phyloP scores from a whole-genome alignment of 192 early-diverging fungal species.

The Linderina pennispora region DNA sequence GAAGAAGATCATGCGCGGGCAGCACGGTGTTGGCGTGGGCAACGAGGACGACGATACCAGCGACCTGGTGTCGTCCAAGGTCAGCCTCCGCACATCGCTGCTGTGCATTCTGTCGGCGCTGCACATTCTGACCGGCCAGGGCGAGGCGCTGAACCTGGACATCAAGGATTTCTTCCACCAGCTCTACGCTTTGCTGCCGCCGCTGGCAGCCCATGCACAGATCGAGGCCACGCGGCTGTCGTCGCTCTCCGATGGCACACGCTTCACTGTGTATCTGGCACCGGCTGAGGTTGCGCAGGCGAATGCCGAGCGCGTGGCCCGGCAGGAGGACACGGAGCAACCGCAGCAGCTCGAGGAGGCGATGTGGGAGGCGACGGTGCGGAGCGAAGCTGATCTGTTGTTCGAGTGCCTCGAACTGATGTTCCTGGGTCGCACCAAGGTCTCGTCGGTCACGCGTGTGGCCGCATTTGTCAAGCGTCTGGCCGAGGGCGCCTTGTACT shows the following conservation, averaged over 20 bases:
- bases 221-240: constrained; percentile 54
- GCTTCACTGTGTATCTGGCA: constrained; percentile 33
- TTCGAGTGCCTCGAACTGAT: constrained; percentile 80
- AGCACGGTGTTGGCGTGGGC: constrained; percentile 48
- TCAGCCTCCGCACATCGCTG: constrained; percentile 63
- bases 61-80: constrained; percentile 22
- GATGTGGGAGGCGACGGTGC: constrained; percentile 47
- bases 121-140: constrained; percentile 83
- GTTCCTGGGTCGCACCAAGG: constrained; percentile 70
- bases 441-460: constrained; percentile 70
- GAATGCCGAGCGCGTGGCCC: constrained; percentile 11
- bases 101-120: constrained; percentile 89
- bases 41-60: constrained; percentile 40
- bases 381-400: constrained; percentile 73
- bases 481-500: constrained; percentile 60
- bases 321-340: not conserved
- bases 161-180: constrained; percentile 85
- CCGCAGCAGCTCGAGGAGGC: constrained; percentile 22
- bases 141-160: constrained; percentile 89
- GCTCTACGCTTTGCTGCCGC: constrained; percentile 73
- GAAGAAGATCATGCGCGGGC: constrained; percentile 69
- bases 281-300: constrained; percentile 34
- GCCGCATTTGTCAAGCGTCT: constrained; percentile 90
- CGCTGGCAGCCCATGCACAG: constrained; percentile 59
- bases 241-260: constrained; percentile 37